Base-by-base conservation (phyloP, 2,329 filamentous ascomycete species). In the Myriosclerotinia duriaeana region DNA sequence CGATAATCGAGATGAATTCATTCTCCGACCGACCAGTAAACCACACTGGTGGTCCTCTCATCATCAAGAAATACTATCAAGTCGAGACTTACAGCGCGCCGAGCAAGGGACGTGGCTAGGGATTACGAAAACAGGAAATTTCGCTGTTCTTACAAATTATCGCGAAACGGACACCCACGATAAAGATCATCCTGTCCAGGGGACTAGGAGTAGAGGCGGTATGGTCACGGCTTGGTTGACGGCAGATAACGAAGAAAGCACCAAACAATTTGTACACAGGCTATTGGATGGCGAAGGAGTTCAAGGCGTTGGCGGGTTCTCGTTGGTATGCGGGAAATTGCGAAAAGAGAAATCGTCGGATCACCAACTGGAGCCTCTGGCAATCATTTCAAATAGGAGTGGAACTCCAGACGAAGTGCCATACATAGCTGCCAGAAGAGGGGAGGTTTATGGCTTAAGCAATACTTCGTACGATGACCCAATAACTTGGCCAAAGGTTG, bases 1-100 rank as follows among this genome's bases (percentile, higher is more conserved):
- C 75, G 87, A 93, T 79, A 94, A 94, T 77, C 85, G 91, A 72
- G 91, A 94, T 80, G 90, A 89, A 76, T 89, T 85, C 78, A 85
- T 89, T 69, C 80, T 88, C 17, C 82, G 87, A 38, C 87, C 87
- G 5, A 89, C 87, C 2, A 87, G 84, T 63, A 80, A 84, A 67
- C 86, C 86, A 8, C 83, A 87, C 76, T 89, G 86, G 86, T 89
- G 86, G 86, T 52, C 69, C 22, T 68, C 65, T 20, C 66, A 70
- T 22, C 66, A 73, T 44, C 75, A 75, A 61, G 54, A 74, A 38
- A 73, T 89, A 62, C 81, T 89, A 40, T 88, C 86, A 7, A 80
- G 86, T 26, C 81, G 85, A 66, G 87, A 89, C 74, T 81, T 89
- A 15, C 84, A 87, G 73, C 81, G 87, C 44, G 79, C 80, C 55